A percentile compares a stretch with the other conserved stretches of the same genome.
These are phyloP conservation scores for Luvunga scandens DNA, from an alignment of 345 rosid species.

Conservation along the genomic window DNA sequence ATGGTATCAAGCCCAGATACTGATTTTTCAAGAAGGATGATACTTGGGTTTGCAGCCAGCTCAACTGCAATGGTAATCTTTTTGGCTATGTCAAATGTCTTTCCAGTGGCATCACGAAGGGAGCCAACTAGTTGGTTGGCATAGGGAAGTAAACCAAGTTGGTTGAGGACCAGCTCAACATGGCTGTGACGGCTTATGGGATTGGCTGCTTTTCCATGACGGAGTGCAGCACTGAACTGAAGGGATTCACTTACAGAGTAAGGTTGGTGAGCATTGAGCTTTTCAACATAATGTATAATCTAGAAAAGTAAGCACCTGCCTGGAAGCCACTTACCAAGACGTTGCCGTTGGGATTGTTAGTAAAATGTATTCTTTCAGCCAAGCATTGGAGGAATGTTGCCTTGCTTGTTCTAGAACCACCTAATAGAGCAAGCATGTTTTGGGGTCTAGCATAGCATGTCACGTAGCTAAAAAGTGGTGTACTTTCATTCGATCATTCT, in stretches of 20 bases:
- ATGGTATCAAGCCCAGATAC: constrained; percentile 22
- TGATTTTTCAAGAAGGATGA: constrained; percentile 33
- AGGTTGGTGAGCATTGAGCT: constrained; percentile 33
- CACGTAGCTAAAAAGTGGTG: constrained; percentile 23
- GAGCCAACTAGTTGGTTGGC: constrained; percentile 24
- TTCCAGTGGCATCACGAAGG: constrained; percentile 28
- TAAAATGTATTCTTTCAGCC: constrained; percentile 27
- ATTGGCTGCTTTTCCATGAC: constrained; percentile 20
- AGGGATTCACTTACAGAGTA: constrained; percentile 35
- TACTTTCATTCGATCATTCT: constrained; percentile 7
- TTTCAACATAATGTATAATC: constrained; percentile 29
- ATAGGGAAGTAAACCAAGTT: constrained; percentile 31
- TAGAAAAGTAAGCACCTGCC: constrained; percentile 17
- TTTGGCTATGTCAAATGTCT: constrained; percentile 33
- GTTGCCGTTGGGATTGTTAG: background rate
- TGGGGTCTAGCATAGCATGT: constrained; percentile 25
- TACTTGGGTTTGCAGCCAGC: constrained; percentile 35
- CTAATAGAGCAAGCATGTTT: constrained; percentile 27
- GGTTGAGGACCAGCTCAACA: constrained; percentile 34
- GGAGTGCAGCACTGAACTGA: constrained; percentile 36
- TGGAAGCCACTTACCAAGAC: constrained; percentile 17
- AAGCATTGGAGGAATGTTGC: constrained; percentile 33
- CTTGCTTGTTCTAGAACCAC: constrained; percentile 13
- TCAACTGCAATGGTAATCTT: constrained; percentile 34
- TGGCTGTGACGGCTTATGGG: constrained; percentile 13